Evolutionary conservation across 1,284 basidiomycete species (phyloP), one percentile per base, ranked within the genome.

Genomic region (Malassezia psittaci): DNA sequence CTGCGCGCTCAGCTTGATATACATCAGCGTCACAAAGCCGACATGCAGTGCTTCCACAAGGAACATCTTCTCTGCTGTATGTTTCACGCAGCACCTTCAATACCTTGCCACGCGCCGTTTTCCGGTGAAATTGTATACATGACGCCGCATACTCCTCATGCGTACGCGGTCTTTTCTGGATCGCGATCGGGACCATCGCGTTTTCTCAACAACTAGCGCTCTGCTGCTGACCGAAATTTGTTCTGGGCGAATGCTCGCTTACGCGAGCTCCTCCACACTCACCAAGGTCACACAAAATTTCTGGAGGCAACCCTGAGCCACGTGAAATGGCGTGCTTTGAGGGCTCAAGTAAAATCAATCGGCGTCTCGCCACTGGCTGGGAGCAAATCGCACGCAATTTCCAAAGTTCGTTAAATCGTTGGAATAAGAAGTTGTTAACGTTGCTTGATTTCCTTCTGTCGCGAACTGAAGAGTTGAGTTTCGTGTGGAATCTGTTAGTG

Each of bases 61-160:
- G 81, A 35, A 96, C 86, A 71, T 96, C 90, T 65, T 90, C 85
- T 38, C 94, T 82, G 3, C 96, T 83, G 76, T 98, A 99, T 61
- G 90, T 80, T 77, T 99, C 93, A 39, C 90, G 82, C n/a, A 96
- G 79, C 53, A 96, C 90, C 80, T 90, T 93, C 69, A 90, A 83
- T 32, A 99, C 89, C 74, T 93, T 94, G 21, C 94, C 93, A 58
- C 83, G 78, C 0, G 87, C 88, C 0, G 94, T 96, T 78, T 98
- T 98, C 51, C 76, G 68, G 51, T 71, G 64, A 60, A 69, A 76
- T 48, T 69, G 63, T 50, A 49, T 60, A 40, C 62, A 59, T 12
- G 65, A 51, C 7, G 63, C 62, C 24, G 59, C 63, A 46, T 59
- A 48, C 54, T 64, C 58, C 7, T 57, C 57, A 29, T 60, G 64